These are phyloP conservation scores for Podospora pseudoanserina DNA, from an alignment of 495 filamentous ascomycete species.

Conservation along the genomic window DNA sequence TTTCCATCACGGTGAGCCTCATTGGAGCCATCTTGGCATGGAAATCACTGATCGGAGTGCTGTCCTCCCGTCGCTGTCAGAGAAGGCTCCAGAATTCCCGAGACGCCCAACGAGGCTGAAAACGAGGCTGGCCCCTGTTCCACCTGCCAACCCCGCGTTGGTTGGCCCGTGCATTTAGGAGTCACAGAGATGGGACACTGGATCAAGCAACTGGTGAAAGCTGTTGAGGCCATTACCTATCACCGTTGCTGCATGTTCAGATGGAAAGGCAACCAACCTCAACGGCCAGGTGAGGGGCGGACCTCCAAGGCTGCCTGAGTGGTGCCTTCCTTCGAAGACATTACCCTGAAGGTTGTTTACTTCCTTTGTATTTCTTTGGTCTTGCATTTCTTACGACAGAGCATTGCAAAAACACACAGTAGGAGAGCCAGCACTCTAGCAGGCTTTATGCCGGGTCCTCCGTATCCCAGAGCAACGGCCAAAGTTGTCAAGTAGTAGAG, in stretches of 20 bases:
- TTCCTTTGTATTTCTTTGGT: too few relatives aligned
- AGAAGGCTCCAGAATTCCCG: slow-evolving; percentile 26
- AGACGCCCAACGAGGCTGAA: slow-evolving; percentile 28
- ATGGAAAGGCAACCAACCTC: background rate
- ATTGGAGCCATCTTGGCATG: background rate
- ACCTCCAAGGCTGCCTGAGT: background rate
- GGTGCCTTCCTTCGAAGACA: too few relatives aligned
- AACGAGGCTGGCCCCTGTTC: slow-evolving; percentile 30
- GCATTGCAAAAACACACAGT: too few relatives aligned
- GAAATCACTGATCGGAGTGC: background rate
- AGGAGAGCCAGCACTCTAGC: too few relatives aligned
- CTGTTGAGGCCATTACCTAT: background rate
- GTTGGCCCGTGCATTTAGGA: slow-evolving; percentile 1
- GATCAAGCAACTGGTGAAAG: background rate
- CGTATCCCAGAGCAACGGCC: too few relatives aligned
- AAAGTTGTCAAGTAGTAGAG: too few relatives aligned
- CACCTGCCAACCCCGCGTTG: slow-evolving; percentile 11
- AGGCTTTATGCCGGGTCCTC: too few relatives aligned
- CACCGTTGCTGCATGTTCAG: background rate
- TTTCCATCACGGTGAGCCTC: background rate
- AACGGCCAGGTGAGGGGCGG: background rate
- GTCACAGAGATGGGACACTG: background rate
- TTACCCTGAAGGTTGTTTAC: too few relatives aligned
- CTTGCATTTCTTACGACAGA: too few relatives aligned
- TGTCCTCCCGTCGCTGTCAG: background rate